Base-by-base conservation (phyloP, 2,329 filamentous ascomycete genomes). In the Fusarium pininemorale region DNA sequence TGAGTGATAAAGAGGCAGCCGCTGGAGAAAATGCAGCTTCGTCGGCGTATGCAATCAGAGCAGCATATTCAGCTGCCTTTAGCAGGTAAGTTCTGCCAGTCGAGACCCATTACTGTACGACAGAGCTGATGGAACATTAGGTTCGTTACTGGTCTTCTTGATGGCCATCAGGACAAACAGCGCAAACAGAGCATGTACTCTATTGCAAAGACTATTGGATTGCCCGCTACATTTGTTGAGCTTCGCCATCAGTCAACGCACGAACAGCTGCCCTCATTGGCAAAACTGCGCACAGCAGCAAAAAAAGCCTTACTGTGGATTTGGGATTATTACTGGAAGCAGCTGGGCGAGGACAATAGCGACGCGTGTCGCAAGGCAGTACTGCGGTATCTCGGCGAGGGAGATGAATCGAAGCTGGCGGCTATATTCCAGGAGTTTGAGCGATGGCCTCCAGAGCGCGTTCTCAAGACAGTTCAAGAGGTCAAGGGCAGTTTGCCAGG, bases 201-300 rank as follows among this genome's bases (percentile, higher is more conserved):
- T 47, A 86, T 92, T 30, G 92, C 92, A 68, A 91, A 89, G 80
- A 90, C 87, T 44, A 89, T 94, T 65, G 90, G 89, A 1, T 83
- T 95, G 65, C 92, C 93, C 1, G 90, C 92, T 1, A 92, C 92
- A 0, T 97, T 98, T 82, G 94, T 98, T 61, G 95, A 97, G 85
- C 86, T 97, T 66, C 90, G 95, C 51, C 95, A 98, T 81, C 93
- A 97, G 83, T 94, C 93, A 48, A 97, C 95, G 45, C 95, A 98
- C 81, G 94, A 97, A 81, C 93, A 95, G 80, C 85, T 98, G 64
- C 95, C 95, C 0, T 91, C 92, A 3, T 85, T 98, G 60, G 87
- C 89, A 16, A 91, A 94, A 72, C 85, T 98, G 70, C 89, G 94
- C 59, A 87, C 87, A 41, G 93, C 93, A 4, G 90, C 92, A 3